These are phyloP conservation scores for Nitzschia palea DNA, from an alignment of 108 stramenopile genomes.

Conservation along the genomic window DNA sequence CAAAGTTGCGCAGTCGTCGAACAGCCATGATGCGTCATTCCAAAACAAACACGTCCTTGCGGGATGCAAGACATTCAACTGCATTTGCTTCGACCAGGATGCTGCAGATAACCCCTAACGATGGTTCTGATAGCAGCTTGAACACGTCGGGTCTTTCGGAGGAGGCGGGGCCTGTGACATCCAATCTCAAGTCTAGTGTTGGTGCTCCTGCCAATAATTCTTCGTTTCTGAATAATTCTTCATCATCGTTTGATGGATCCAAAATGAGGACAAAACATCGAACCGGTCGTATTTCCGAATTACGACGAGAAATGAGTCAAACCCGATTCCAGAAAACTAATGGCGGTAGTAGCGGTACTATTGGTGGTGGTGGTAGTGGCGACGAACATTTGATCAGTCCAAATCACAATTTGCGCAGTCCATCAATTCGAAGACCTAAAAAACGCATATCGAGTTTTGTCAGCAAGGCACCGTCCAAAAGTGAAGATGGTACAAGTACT, in stretches of 20 bases:
- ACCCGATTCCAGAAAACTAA: not conserved
- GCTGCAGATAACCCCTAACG: too few relatives aligned
- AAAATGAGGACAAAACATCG: not conserved
- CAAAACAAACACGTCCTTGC: too few relatives aligned
- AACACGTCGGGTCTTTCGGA: not conserved
- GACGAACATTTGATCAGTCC: not conserved
- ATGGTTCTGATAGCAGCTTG: not conserved
- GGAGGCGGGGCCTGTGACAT: not conserved
- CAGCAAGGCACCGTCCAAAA: not conserved
- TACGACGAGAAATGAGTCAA: constrained; percentile 9
- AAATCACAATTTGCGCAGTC: not conserved
- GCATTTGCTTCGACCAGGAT: not conserved
- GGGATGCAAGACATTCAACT: too few relatives aligned
- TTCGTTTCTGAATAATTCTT: not conserved
- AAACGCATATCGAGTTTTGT: not conserved
- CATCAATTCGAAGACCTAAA: not conserved
- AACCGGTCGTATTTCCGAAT: not conserved
- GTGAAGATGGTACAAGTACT: not conserved
- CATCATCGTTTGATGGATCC: not conserved
- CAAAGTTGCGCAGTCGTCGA: too few relatives aligned
- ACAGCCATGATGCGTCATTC: too few relatives aligned
- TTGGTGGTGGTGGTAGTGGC: not conserved
- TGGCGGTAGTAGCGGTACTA: not conserved
- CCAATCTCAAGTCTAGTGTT: not conserved
- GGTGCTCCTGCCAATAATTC: not conserved